These are phyloP conservation scores for Wickerhamomyces alni DNA, from an alignment of 805 yeast species.

Conservation along the genomic window DNA sequence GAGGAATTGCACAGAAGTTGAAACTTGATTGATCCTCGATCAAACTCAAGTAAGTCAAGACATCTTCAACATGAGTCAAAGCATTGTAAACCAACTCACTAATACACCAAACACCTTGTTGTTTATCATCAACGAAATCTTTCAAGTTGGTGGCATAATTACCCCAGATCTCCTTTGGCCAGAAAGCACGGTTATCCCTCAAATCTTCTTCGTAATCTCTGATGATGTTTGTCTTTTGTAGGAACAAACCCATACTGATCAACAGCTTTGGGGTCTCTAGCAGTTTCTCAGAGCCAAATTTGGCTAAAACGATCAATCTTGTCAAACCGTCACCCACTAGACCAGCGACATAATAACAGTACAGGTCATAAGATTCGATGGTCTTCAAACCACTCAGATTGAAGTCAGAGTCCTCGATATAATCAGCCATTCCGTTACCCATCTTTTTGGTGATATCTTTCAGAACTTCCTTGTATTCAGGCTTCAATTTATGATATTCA, in stretches of 20 bases:
- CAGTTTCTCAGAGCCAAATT: constrained; percentile 53
- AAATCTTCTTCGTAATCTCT: constrained; percentile 92
- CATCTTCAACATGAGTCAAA: constrained; percentile 70
- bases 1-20: constrained; percentile 96
- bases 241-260: constrained; percentile 88
- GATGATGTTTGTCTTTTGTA: constrained; percentile 94
- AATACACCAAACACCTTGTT: constrained; percentile 66
- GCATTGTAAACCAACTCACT: constrained; percentile 79
- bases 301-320: constrained; percentile 68
- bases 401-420: constrained; percentile 70
- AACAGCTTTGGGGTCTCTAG: constrained; percentile 52
- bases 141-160: constrained; percentile 63
- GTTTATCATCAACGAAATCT: constrained; percentile 46
- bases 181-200: constrained; percentile 87
- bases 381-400: constrained; percentile 76
- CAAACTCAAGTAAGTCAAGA: constrained; percentile 65
- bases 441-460: constrained; percentile 72
- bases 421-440: constrained; percentile 99
- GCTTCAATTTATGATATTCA: constrained; percentile 69
- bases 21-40: constrained; percentile 78
- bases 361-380: constrained; percentile 74
- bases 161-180: constrained; percentile 94
- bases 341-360: constrained; percentile 97
- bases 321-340: constrained; percentile 96
- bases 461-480: constrained; percentile 73